Conservation (phyloP, 331 rosid genomes). For the Telfairia occidentalis region DNA sequence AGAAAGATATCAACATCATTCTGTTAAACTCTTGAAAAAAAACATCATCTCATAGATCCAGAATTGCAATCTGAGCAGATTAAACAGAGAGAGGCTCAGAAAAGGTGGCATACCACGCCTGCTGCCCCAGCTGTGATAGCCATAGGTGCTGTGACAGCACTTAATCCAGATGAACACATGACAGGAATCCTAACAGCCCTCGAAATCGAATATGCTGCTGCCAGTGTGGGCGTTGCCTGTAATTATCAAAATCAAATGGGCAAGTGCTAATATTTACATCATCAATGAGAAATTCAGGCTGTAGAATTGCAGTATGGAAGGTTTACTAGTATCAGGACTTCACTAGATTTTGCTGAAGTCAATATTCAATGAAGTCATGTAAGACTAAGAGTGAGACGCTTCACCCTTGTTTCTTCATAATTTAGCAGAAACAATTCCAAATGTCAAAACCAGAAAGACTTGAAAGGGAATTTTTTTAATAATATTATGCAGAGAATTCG, state of each 20-base stretch:
- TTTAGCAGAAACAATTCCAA: background rate
- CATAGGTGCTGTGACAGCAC: constrained; percentile 85
- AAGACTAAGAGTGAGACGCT: background rate
- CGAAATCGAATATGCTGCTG: constrained; percentile 80
- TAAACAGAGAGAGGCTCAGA: background rate
- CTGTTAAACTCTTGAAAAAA: background rate
- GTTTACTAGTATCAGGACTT: background rate
- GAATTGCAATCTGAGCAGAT: background rate
- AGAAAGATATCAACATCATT: background rate
- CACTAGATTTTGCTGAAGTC: background rate
- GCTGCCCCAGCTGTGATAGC: constrained; percentile 90
- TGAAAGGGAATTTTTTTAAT: background rate
- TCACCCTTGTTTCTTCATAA: background rate
- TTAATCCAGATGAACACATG: constrained; percentile 80
- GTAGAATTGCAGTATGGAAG: background rate
- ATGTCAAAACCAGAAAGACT: background rate
- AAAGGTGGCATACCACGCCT: constrained; percentile 55
- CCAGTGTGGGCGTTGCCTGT: constrained; percentile 81
- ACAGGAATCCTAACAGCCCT: constrained; percentile 81
- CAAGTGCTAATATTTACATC: background rate
- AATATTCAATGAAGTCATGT: background rate
- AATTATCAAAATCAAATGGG: background rate
- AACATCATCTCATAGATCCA: background rate
- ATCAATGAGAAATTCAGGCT: background rate
- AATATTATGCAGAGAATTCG: background rate